Evolutionary conservation across 2,329 filamentous ascomycete species (phyloP).

Genomic region (Neospermospora avenae): DNA sequence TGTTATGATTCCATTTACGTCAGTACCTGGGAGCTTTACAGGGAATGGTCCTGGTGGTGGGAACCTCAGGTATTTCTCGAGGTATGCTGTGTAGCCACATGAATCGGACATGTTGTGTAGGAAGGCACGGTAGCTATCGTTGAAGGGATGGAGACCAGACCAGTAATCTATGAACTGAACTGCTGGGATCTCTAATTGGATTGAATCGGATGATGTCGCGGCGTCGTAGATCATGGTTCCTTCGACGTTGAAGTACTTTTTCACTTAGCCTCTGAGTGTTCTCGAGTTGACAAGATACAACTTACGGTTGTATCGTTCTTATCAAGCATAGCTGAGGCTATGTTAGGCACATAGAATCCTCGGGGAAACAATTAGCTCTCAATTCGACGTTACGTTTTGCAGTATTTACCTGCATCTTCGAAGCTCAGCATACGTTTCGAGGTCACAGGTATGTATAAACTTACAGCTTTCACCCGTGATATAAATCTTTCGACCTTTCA

Average conservation of each 20-base stretch:
- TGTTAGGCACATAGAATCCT: slow-evolving; percentile 67
- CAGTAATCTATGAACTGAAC: slow-evolving; percentile 60
- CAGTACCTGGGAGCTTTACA: slow-evolving; percentile 41
- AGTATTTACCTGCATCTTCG: too few relatives aligned
- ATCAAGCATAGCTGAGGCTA: slow-evolving; percentile 69
- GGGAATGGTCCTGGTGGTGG: slow-evolving; percentile 64
- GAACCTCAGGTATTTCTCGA: slow-evolving; percentile 61
- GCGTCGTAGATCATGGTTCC: slow-evolving; percentile 74
- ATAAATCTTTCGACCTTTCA: slow-evolving; percentile 67
- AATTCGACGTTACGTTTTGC: background rate
- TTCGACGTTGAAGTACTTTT: slow-evolving; percentile 62
- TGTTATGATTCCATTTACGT: slow-evolving; percentile 36
- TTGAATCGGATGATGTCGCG: slow-evolving; percentile 49
- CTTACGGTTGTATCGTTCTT: slow-evolving; percentile 42
- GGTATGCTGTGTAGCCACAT: slow-evolving; percentile 62
- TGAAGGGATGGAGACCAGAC: slow-evolving; percentile 58
- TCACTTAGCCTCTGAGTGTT: slow-evolving; percentile 31
- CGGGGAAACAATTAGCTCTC: slow-evolving; percentile 37
- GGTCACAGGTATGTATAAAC: background rate
- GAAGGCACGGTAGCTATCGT: slow-evolving; percentile 52
- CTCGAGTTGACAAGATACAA: background rate
- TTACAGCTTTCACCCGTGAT: slow-evolving; percentile 52
- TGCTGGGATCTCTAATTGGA: slow-evolving; percentile 46
- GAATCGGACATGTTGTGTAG: slow-evolving; percentile 50
- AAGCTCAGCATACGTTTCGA: too few relatives aligned